Percentiles rank a stretch among this genome's conserved stretches.
Conservation (phyloP, 2,329 filamentous ascomycete species). For the Penicillium griseofulvum region DNA sequence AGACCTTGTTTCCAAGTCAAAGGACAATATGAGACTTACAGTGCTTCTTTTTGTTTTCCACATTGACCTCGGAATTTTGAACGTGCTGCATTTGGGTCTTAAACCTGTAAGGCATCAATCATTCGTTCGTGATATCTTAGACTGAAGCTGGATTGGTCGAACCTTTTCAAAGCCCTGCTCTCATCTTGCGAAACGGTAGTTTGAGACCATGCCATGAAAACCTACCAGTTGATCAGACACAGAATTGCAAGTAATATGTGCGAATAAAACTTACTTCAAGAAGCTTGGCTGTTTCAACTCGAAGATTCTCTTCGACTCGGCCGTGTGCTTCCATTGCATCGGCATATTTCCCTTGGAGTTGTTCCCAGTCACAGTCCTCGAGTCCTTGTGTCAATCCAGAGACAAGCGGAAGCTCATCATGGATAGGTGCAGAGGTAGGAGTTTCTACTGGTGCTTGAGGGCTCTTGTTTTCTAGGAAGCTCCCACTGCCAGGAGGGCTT, state of each 20-base stretch:
- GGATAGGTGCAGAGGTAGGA: not conserved
- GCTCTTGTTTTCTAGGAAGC: slow-evolving; percentile 11
- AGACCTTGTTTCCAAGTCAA: slow-evolving; percentile 6
- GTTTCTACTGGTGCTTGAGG: slow-evolving; percentile 8
- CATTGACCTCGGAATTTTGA: slow-evolving; percentile 66
- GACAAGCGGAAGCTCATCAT: slow-evolving; percentile 17
- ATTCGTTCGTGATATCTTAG: not conserved
- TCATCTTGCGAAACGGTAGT: slow-evolving; percentile 71
- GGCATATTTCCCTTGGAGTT: slow-evolving; percentile 69
- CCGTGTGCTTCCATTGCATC: slow-evolving; percentile 63
- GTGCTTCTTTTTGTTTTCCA: slow-evolving; percentile 74
- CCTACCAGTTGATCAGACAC: slow-evolving; percentile 49
- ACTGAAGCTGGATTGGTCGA: slow-evolving; percentile 15
- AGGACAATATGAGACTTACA: slow-evolving; percentile 56
- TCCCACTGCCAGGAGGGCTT: not conserved
- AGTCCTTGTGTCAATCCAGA: slow-evolving; percentile 51
- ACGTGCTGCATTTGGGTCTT: slow-evolving; percentile 77
- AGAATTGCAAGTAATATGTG: not conserved
- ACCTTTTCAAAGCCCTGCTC: slow-evolving; percentile 74
- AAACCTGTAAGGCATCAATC: slow-evolving; percentile 52
- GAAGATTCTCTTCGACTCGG: slow-evolving; percentile 61
- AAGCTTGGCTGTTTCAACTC: slow-evolving; percentile 66
- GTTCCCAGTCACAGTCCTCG: slow-evolving; percentile 68
- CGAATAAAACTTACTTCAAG: slow-evolving; percentile 52
- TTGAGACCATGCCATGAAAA: slow-evolving; percentile 76